These are phyloP conservation scores for Ambrosiella cleistominuta DNA, from an alignment of 2,329 filamentous ascomycete genomes.

Conservation along the genomic window DNA sequence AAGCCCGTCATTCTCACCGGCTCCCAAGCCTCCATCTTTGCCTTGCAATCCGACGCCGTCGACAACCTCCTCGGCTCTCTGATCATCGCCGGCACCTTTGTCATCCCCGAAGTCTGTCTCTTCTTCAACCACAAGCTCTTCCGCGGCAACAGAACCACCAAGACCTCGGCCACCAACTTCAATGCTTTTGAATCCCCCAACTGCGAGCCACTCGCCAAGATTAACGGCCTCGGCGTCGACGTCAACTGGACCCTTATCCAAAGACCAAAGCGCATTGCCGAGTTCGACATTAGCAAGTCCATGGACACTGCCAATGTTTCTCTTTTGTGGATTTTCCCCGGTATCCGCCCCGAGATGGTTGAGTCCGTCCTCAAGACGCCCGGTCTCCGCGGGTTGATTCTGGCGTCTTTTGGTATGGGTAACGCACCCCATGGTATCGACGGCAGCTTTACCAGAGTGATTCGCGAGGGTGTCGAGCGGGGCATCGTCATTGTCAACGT, in stretches of 20 bases:
- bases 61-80: slow-evolving; percentile 79
- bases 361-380: slow-evolving; percentile 64
- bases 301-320: slow-evolving; percentile 80
- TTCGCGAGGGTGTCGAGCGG: slow-evolving; percentile 58
- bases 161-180: slow-evolving; percentile 73
- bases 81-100: slow-evolving; percentile 80
- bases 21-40: slow-evolving; percentile 71
- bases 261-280: slow-evolving; percentile 54
- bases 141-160: slow-evolving; percentile 73
- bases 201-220: slow-evolving; percentile 59
- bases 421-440: slow-evolving; percentile 75
- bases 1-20: slow-evolving; percentile 82
- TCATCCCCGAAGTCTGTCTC: slow-evolving; percentile 80
- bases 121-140: slow-evolving; percentile 90
- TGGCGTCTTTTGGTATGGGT: slow-evolving; percentile 86
- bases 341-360: slow-evolving; percentile 85
- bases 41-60: slow-evolving; percentile 77
- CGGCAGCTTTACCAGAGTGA: slow-evolving; percentile 59
- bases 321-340: slow-evolving; percentile 77
- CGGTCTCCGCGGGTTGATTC: slow-evolving; percentile 61
- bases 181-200: slow-evolving; percentile 84
- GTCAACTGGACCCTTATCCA: slow-evolving; percentile 67
- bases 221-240: slow-evolving; percentile 63
- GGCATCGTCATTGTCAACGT: slow-evolving; percentile 81
- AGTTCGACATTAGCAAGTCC: slow-evolving; percentile 56